Evolutionary conservation across 2,329 filamentous ascomycete genomes (phyloP).

Genomic region (Tolypocladium guangdongense): DNA sequence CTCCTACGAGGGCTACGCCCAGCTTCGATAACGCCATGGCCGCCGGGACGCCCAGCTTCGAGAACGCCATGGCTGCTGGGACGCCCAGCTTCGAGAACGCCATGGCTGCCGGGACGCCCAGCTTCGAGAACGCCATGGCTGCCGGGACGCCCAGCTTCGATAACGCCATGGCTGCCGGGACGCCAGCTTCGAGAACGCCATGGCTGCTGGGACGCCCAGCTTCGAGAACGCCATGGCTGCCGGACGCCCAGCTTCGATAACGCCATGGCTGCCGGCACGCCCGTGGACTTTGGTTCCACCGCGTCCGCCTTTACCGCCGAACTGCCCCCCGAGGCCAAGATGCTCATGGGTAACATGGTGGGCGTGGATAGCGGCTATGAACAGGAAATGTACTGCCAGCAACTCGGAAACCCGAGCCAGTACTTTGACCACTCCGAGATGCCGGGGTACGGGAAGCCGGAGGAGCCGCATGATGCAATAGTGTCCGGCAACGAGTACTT

Average conservation of each 20-base stretch:
- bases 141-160: background rate
- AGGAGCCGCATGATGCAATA: background rate
- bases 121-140: background rate
- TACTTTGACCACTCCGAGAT: background rate
- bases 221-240: background rate
- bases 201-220: background rate
- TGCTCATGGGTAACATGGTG: constrained; percentile 21
- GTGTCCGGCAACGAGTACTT: background rate
- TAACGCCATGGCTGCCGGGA: background rate
- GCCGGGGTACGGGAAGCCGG: background rate
- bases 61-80: background rate
- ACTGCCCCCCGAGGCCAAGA: constrained; percentile 29
- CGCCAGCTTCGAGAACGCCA: background rate
- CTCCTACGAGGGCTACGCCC: background rate
- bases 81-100: background rate
- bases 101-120: background rate
- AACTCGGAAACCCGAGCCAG: background rate
- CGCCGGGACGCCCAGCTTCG: background rate
- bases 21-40: background rate
- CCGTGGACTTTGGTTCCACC: constrained; percentile 9
- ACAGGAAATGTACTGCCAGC: constrained; percentile 5
- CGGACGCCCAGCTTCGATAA: background rate
- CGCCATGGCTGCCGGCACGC: background rate
- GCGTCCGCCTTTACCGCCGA: constrained; percentile 30
- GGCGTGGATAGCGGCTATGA: constrained; percentile 16